phyloP scores from a whole-genome alignment of 805 yeast genomes.

The Ogataea allantospora region DNA sequence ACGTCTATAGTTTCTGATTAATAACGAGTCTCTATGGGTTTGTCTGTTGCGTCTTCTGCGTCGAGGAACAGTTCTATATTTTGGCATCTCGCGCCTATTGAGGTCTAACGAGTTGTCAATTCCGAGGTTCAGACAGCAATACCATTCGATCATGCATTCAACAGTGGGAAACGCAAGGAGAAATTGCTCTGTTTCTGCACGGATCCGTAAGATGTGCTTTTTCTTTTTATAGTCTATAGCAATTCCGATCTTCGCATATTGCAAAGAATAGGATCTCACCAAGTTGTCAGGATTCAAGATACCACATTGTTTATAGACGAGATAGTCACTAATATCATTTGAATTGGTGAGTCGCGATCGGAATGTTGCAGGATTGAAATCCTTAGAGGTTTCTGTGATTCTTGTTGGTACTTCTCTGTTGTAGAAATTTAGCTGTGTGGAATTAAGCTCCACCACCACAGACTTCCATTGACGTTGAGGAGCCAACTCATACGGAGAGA shows the following conservation, averaged over 20 bases:
- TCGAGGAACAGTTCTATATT: conserved; percentile 77
- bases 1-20: conserved; percentile 12
- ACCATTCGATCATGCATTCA: conserved; percentile 76
- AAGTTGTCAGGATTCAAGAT: conserved; percentile 38
- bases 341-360: conserved; percentile 22
- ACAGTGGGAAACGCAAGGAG: conserved; percentile 61
- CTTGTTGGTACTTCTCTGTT: conserved; percentile 31
- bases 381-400: background rate
- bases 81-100: conserved; percentile 67
- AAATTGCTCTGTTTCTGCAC: conserved; percentile 83
- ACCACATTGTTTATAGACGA: conserved; percentile 21
- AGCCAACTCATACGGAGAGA: conserved; percentile 72
- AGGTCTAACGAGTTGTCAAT: conserved; percentile 79
- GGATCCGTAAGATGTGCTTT: conserved; percentile 63
- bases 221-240: conserved; percentile 82
- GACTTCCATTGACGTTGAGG: conserved; percentile 68
- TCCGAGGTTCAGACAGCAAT: conserved; percentile 67
- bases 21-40: conserved; percentile 11
- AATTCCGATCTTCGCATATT: conserved; percentile 78
- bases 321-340: conserved; percentile 28
- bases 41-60: conserved; percentile 51
- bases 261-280: conserved; percentile 72
- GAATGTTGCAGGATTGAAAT: background rate
- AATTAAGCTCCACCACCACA: conserved; percentile 70
- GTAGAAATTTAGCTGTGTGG: conserved; percentile 80